These are phyloP conservation scores for Fusarium sp. DNA, from an alignment of 2,329 filamentous ascomycete species.

Conservation along the genomic window DNA sequence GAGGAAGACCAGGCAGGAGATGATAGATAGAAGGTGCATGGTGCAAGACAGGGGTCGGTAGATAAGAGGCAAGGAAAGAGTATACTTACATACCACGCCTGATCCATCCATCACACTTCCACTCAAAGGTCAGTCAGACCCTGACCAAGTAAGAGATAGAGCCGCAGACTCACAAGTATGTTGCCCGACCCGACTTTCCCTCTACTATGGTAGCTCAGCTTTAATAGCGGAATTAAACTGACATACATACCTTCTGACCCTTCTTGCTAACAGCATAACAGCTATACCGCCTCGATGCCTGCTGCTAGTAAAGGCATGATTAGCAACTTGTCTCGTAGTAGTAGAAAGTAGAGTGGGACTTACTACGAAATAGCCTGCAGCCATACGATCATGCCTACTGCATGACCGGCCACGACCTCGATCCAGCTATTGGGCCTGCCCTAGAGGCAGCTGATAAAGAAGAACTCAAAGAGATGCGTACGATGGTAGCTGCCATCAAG, in stretches of 20 bases:
- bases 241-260: not conserved
- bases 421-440: not conserved
- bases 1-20: not conserved
- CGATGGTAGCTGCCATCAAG: not conserved
- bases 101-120: not conserved
- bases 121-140: not conserved
- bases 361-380: not conserved
- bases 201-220: not conserved
- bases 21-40: no score
- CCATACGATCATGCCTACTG: not conserved
- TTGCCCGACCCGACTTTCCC: not conserved
- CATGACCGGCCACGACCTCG: not conserved
- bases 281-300: not conserved
- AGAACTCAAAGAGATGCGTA: not conserved
- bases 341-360: not conserved
- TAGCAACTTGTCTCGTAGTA: not conserved
- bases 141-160: not conserved
- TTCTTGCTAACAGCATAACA: no score
- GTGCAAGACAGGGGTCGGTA: no score
- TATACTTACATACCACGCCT: not conserved
- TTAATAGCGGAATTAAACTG: not conserved
- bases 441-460: not conserved
- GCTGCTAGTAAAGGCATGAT: not conserved
- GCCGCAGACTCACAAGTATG: not conserved
- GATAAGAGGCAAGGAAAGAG: not conserved